phyloP scores from a whole-genome alignment of 1,139 yeast genomes.

The Blastobotrys aristatus region DNA sequence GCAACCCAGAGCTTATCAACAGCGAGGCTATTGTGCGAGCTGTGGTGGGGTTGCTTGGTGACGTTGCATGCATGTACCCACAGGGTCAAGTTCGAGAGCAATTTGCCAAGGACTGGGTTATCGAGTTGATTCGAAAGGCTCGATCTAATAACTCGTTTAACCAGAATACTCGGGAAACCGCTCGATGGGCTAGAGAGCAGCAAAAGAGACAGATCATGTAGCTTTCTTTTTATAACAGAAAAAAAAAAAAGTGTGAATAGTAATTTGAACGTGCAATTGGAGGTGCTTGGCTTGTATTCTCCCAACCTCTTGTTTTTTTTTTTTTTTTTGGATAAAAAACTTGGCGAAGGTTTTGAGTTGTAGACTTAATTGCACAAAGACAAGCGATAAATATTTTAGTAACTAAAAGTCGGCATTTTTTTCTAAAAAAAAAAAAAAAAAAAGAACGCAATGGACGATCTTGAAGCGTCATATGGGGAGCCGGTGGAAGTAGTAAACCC shows the following conservation, averaged over 20 bases:
- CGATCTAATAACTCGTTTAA: slow-evolving; percentile 58
- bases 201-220: slow-evolving; percentile 50
- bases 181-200: slow-evolving; percentile 95
- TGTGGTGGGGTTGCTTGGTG: slow-evolving; percentile 87
- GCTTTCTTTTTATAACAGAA: too few species aligned
- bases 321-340: too few species aligned
- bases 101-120: slow-evolving; percentile 71
- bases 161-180: slow-evolving; percentile 73
- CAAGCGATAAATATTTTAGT: too few species aligned
- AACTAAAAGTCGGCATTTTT: too few species aligned
- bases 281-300: too few species aligned
- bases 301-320: too few species aligned
- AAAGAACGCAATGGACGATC: not conserved
- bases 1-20: slow-evolving; percentile 53
- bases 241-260: not conserved
- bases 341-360: too few species aligned
- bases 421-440: not conserved
- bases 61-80: slow-evolving; percentile 81
- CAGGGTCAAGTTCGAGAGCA: slow-evolving; percentile 63
- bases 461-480: not conserved
- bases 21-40: slow-evolving; percentile 68
- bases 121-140: slow-evolving; percentile 69
- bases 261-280: not conserved
- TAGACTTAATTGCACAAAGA: too few species aligned
- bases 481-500: too few species aligned